These are phyloP conservation scores for Calycina marina DNA, from an alignment of 2,329 filamentous ascomycete species.

Conservation along the genomic window DNA sequence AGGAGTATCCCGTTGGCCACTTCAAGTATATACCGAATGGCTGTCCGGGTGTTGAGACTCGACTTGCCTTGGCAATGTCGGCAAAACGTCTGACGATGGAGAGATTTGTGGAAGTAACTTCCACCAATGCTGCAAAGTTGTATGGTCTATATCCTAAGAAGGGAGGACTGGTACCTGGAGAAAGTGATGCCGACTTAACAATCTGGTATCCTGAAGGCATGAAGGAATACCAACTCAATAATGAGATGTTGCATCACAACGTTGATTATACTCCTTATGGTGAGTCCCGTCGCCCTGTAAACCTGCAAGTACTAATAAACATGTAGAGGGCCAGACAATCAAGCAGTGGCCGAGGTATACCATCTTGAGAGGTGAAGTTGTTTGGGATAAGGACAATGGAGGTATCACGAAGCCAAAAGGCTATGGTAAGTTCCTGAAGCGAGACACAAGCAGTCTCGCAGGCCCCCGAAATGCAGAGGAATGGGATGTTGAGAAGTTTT, in stretches of 20 bases:
- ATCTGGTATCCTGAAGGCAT: constrained; percentile 39
- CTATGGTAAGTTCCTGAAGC: constrained; percentile 33
- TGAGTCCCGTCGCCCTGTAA: too few species aligned
- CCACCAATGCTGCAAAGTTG: constrained; percentile 40
- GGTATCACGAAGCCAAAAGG: constrained; percentile 33
- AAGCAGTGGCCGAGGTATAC: constrained; percentile 48
- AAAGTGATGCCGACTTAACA: constrained; percentile 39
- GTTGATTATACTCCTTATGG: constrained; percentile 50
- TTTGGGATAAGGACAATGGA: constrained; percentile 40
- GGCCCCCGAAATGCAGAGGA: constrained; percentile 21
- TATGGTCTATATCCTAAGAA: constrained; percentile 39
- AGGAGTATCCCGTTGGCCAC: constrained; percentile 27
- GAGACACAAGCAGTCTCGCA: constrained; percentile 25
- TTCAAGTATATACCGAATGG: constrained; percentile 46
- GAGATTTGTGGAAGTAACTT: constrained; percentile 39
- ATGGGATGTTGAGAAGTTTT: constrained; percentile 20
- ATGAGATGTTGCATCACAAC: constrained; percentile 42
- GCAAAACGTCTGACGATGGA: constrained; percentile 27
- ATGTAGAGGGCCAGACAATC: constrained; percentile 38
- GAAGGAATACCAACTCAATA: constrained; percentile 30
- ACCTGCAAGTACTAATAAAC: too few species aligned
- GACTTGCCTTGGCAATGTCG: constrained; percentile 31
- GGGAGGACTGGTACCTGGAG: constrained; percentile 33
- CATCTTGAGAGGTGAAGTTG: constrained; percentile 39
- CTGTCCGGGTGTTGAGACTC: constrained; percentile 41